Base-by-base conservation (phyloP, 2,329 filamentous ascomycete genomes). In the Orbilia javanica region DNA sequence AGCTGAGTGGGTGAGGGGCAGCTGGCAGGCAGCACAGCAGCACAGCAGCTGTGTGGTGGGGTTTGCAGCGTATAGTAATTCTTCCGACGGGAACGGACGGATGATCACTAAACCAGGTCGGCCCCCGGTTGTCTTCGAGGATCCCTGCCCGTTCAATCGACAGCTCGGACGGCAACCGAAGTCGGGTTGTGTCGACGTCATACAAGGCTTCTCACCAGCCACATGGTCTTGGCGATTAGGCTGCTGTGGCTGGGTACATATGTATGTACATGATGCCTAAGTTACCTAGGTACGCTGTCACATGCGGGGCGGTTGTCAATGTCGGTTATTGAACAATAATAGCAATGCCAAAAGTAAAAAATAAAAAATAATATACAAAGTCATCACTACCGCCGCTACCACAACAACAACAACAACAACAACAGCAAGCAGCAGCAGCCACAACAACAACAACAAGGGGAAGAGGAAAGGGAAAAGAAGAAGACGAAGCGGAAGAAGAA, bases 71-170 rank as follows among this genome's bases (percentile, higher is more conserved):
- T 10, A 11, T 42, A 27, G 27, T 22, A 48, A 39, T 64, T 64
- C 39, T 64, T 64, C 42, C 60, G 34, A 18, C 57, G 57, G 69
- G 36, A 73, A 63, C 69, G n/a, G 46, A 34, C 69, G 69, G 69
- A 66, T 65, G 69, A 73, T 73, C 69, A 73, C 60, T 73, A 48
- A 73, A 66, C 69, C 57, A 2, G 27, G 29, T 4, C n/a, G 15
- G 27, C 31, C 29, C n/a, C 31, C 31, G 13, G 31, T 39, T 22
- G 53, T 10, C 53, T 52, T 18, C n/a, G n/a, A 15, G 13, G 50
- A 53, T 53, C 25, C 27, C 22, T 48, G 22, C 48, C 48, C 3
- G 44, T 11, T 29, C 39, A 18, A 44, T 11, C 11, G 13, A n/a
- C 8, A 6, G 29, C 20, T 31, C 55, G 34, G 55, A 25, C 55